phyloP scores from a whole-genome alignment of 2,329 filamentous ascomycete genomes.

The Monilinia polystroma region DNA sequence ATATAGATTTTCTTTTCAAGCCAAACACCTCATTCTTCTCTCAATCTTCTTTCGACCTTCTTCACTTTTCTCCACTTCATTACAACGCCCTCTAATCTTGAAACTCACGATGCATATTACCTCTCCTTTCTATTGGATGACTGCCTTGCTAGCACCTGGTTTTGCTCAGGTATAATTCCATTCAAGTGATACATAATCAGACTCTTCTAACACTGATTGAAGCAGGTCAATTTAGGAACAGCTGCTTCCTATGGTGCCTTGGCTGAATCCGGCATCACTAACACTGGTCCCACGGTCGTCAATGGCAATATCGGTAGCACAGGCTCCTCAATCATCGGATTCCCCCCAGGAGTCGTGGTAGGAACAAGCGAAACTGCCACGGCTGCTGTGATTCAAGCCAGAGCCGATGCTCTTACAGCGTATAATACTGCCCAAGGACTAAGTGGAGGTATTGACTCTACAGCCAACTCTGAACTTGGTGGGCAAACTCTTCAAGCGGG shows the following conservation, averaged over 20 bases:
- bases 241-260: conserved; percentile 27
- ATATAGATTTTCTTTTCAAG: neutral
- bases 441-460: conserved; percentile 13
- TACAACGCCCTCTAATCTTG: neutral
- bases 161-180: conserved; percentile 1
- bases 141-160: conserved; percentile 1
- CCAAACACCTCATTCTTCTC: neutral
- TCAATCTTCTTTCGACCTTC: neutral
- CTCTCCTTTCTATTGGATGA: conserved; percentile 9
- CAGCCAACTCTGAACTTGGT: conserved; percentile 25
- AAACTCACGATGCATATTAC: conserved; percentile 4
- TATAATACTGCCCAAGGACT: conserved; percentile 23
- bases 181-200: neutral
- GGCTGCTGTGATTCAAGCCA: conserved; percentile 5
- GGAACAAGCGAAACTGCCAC: conserved; percentile 18
- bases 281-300: conserved; percentile 27
- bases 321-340: conserved; percentile 29
- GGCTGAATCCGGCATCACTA: conserved; percentile 23
- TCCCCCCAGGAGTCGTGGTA: conserved; percentile 25
- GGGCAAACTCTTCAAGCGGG: conserved; percentile 25
- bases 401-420: conserved; percentile 23
- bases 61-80: neutral
- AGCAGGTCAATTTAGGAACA: conserved; percentile 29
- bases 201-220: neutral
- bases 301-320: conserved; percentile 27